phyloP scores from a whole-genome alignment of 345 rosid genomes.

The Populus davidiana region DNA sequence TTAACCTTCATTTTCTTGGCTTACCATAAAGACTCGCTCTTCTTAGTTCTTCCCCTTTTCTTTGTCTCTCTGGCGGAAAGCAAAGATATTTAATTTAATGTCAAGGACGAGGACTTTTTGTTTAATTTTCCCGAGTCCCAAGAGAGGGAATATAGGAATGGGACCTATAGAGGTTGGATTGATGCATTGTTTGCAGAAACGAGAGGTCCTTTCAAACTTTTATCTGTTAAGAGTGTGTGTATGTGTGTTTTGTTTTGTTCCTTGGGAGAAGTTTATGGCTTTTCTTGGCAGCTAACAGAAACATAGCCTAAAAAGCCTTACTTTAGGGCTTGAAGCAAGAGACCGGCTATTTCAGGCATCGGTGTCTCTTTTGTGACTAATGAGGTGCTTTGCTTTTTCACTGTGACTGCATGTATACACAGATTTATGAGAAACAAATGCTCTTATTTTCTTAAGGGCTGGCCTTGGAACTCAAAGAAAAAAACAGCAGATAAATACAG shows the following conservation, averaged over 20 bases:
- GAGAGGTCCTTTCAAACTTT: not conserved
- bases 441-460: not conserved
- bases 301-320: not conserved
- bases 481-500: too few relatives aligned
- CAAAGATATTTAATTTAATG: not conserved
- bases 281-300: not conserved
- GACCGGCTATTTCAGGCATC: not conserved
- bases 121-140: not conserved
- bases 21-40: not conserved
- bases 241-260: not conserved
- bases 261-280: not conserved
- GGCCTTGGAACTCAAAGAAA: not conserved
- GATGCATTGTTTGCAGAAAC: not conserved
- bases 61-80: not conserved
- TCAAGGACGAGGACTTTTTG: not conserved
- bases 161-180: not conserved
- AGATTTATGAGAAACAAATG: not conserved
- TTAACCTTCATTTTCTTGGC: conserved; percentile 20
- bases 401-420: not conserved
- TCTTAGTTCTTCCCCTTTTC: not conserved
- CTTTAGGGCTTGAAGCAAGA: not conserved
- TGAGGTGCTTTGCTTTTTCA: not conserved
- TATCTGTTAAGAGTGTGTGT: not conserved
- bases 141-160: not conserved
- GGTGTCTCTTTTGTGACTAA: not conserved